Conservation (phyloP, 2,329 filamentous ascomycete species). For the Pyrenochaeta sp. region DNA sequence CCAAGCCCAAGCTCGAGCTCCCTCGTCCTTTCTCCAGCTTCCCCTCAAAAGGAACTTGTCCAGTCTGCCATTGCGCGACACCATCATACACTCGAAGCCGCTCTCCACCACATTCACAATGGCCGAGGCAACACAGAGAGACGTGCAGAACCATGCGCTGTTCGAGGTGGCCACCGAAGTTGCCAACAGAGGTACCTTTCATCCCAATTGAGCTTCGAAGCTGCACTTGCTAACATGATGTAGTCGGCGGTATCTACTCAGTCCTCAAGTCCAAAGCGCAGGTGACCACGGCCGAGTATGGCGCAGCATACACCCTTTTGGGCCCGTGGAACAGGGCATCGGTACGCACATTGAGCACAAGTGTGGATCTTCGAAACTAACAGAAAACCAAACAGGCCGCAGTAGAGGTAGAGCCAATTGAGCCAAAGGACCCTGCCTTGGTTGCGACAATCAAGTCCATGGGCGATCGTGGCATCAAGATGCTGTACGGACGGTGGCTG, state of each 20-base stretch:
- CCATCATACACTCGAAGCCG: constrained; percentile 3
- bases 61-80: constrained; percentile 16
- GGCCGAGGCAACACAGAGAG: constrained; percentile 54
- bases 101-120: constrained; percentile 30
- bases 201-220: constrained; percentile 10
- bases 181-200: constrained; percentile 82
- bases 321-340: constrained; percentile 92
- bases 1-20: constrained; percentile 33
- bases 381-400: constrained; percentile 73
- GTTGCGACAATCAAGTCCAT: constrained; percentile 87
- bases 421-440: constrained; percentile 81
- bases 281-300: constrained; percentile 98
- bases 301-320: constrained; percentile 93
- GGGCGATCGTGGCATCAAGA: constrained; percentile 88
- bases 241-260: constrained; percentile 98
- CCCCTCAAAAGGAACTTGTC: constrained; percentile 16
- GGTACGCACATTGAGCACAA: constrained; percentile 61
- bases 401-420: constrained; percentile 96
- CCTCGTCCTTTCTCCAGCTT: constrained; percentile 23
- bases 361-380: constrained; percentile 17
- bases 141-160: constrained; percentile 94
- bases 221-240: constrained; percentile 21
- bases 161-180: constrained; percentile 98
- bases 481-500: constrained; percentile 94
- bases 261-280: constrained; percentile 99